Evolutionary conservation across 208 protist genomes (phyloP).

Genomic region (Trypanosomatidae sp.): DNA sequence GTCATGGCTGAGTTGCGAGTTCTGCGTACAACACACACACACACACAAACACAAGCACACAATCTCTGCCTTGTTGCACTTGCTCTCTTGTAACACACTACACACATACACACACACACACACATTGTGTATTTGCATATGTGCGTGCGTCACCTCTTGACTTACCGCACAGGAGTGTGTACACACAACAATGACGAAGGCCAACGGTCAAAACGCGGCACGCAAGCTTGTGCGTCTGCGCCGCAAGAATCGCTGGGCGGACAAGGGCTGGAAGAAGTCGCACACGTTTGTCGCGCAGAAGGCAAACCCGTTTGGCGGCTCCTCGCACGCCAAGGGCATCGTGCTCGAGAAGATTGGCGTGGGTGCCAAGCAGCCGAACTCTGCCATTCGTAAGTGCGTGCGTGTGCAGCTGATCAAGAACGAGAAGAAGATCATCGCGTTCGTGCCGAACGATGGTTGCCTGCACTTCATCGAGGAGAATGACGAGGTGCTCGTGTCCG

Average conservation of each 20-base stretch:
- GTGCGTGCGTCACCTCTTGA: too few relatives aligned
- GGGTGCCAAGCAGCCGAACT: slow-evolving; percentile 99
- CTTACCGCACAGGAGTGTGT: too few relatives aligned
- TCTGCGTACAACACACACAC: too few relatives aligned
- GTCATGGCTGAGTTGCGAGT: too few relatives aligned
- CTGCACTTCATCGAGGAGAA: slow-evolving; percentile 99
- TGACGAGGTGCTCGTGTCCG: slow-evolving; percentile 98
- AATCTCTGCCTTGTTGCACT: too few relatives aligned
- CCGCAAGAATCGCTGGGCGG: slow-evolving; percentile 93
- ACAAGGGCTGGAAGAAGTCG: slow-evolving; percentile 97
- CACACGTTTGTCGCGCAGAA: slow-evolving; percentile 94
- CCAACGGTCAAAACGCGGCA: slow-evolving; percentile 94
- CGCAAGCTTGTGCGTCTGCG: slow-evolving; percentile 94
- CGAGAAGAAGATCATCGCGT: slow-evolving; percentile 99
- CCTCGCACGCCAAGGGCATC: slow-evolving; percentile 99
- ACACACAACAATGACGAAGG: slow-evolving; percentile 89
- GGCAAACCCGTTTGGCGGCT: slow-evolving; percentile 96
- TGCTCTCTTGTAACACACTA: too few relatives aligned
- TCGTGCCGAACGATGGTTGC: slow-evolving; percentile 99
- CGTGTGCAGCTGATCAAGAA: slow-evolving; percentile 99
- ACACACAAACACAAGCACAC: too few relatives aligned
- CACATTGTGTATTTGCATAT: too few relatives aligned
- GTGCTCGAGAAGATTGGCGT: slow-evolving; percentile 99
- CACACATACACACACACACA: too few relatives aligned
- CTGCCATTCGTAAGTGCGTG: slow-evolving; percentile 99